phyloP scores from a whole-genome alignment of 306 rosid species.

The Lathyrus oleraceus region DNA sequence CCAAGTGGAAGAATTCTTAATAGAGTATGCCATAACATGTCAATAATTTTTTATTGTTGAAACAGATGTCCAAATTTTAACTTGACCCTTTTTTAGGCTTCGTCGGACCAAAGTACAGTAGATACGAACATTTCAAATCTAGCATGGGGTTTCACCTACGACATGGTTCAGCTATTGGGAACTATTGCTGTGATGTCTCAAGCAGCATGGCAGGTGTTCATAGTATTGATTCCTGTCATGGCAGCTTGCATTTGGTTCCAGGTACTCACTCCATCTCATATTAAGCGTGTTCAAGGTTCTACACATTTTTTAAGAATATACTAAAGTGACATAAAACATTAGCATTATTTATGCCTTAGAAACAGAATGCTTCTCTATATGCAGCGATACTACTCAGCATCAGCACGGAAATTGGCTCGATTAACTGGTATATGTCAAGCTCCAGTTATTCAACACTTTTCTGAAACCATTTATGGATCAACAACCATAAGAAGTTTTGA shows the following conservation, averaged over 20 bases:
- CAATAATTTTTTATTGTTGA: neutral
- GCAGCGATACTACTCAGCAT: constrained; percentile 71
- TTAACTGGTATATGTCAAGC: constrained; percentile 83
- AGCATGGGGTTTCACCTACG: neutral
- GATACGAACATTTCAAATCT: constrained; percentile 31
- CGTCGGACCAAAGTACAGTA: constrained; percentile 44
- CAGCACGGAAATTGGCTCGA: constrained; percentile 74
- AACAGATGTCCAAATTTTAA: neutral
- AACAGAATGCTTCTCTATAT: neutral
- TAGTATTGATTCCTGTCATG: constrained; percentile 48
- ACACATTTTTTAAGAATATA: neutral
- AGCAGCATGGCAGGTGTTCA: constrained; percentile 46
- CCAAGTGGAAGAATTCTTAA: constrained; percentile 62
- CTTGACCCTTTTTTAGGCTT: constrained; percentile 37
- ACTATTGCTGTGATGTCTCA: constrained; percentile 43
- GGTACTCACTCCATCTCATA: constrained; percentile 16
- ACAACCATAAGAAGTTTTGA: constrained; percentile 79
- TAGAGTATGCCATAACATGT: constrained; percentile 40
- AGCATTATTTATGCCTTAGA: neutral
- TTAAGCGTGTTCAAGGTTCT: neutral
- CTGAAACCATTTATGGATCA: constrained; percentile 80
- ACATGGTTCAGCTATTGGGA: constrained; percentile 29
- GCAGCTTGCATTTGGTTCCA: constrained; percentile 48
- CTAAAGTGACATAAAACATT: neutral
- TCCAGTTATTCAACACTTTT: constrained; percentile 82